Percentiles rank a stretch among this genome's conserved stretches.
phyloP scores from a whole-genome alignment of 371 early-diverging fungal species.

The Rhizopus delemar region DNA sequence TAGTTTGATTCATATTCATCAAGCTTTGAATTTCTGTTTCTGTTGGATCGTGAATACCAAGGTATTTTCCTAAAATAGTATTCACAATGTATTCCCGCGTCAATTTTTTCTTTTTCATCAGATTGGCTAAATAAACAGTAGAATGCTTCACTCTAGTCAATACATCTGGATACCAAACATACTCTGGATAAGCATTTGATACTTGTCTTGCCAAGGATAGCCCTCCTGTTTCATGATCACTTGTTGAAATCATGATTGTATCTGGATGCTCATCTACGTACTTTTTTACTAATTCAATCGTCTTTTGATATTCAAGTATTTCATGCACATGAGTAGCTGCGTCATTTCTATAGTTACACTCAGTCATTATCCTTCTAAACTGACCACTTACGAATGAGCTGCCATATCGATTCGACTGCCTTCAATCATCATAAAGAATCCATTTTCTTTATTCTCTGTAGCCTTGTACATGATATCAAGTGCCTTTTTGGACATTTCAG shows the following conservation, averaged over 20 bases:
- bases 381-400: conserved; percentile 62
- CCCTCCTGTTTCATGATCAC: conserved; percentile 97
- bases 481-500: conserved; percentile 84
- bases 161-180: conserved; percentile 84
- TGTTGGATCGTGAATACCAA: conserved; percentile 74
- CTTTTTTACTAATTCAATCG: conserved; percentile 67
- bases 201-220: conserved; percentile 77
- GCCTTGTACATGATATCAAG: conserved; percentile 61
- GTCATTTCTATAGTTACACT: conserved; percentile 69
- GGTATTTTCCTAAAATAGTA: conserved; percentile 54
- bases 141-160: conserved; percentile 70
- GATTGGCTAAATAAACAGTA: conserved; percentile 54
- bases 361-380: conserved; percentile 15
- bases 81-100: conserved; percentile 36
- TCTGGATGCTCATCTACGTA: conserved; percentile 77
- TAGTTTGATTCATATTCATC: conserved; percentile 19
- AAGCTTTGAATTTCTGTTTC: conserved; percentile 62
- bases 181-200: conserved; percentile 70
- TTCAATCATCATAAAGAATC: conserved; percentile 96
- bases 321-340: conserved; percentile 89
- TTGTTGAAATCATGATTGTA: conserved; percentile 84
- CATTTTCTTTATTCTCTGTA: conserved; percentile 47
- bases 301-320: conserved; percentile 85
- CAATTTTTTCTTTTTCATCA: conserved; percentile 18
- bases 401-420: conserved; percentile 91